Percentiles rank a stretch among this genome's conserved stretches.
phyloP scores from a whole-genome alignment of 2,329 filamentous ascomycete genomes.

The Aurifilum marmelostoma region DNA sequence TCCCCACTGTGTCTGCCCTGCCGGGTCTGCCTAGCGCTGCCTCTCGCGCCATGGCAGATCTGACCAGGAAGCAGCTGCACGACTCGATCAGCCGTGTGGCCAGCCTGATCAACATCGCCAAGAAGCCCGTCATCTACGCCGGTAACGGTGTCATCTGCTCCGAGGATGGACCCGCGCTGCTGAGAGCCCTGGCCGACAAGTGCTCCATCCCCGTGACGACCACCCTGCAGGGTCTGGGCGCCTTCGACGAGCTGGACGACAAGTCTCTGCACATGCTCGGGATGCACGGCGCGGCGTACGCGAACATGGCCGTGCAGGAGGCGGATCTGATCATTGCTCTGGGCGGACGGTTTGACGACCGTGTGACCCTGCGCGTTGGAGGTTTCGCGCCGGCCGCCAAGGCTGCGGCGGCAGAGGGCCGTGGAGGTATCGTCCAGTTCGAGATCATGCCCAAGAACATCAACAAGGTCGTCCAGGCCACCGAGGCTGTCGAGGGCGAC shows the following conservation, averaged over 20 bases:
- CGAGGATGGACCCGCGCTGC: slow-evolving; percentile 75
- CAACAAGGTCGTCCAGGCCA: slow-evolving; percentile 98
- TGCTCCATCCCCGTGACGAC: slow-evolving; percentile 92
- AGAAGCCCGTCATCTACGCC: slow-evolving; percentile 95
- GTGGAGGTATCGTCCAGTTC: slow-evolving; percentile 95
- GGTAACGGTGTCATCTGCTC: slow-evolving; percentile 85
- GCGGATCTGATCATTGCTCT: slow-evolving; percentile 95
- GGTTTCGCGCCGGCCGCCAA: slow-evolving; percentile 92
- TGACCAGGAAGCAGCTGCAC: slow-evolving; percentile 73
- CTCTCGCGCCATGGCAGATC: slow-evolving; percentile 75
- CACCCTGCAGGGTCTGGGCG: slow-evolving; percentile 90
- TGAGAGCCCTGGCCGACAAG: slow-evolving; percentile 89
- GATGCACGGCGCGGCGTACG: slow-evolving; percentile 96
- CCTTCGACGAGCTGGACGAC: slow-evolving; percentile 88
- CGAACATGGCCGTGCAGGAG: slow-evolving; percentile 98
- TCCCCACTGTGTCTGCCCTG: slow-evolving; percentile 74
- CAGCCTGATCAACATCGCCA: slow-evolving; percentile 79
- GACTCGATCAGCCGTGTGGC: slow-evolving; percentile 77
- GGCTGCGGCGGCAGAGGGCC: slow-evolving; percentile 78
- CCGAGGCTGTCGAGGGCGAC: slow-evolving; percentile 92
- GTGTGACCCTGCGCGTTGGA: slow-evolving; percentile 78
- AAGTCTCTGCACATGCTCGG: slow-evolving; percentile 98
- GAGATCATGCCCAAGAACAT: slow-evolving; percentile 99
- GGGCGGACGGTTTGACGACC: slow-evolving; percentile 93
- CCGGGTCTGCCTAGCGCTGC: slow-evolving; percentile 86